These are phyloP conservation scores for Euptelea pleiosperma DNA, from an alignment of 164 flowering plant genomes.

Conservation along the genomic window DNA sequence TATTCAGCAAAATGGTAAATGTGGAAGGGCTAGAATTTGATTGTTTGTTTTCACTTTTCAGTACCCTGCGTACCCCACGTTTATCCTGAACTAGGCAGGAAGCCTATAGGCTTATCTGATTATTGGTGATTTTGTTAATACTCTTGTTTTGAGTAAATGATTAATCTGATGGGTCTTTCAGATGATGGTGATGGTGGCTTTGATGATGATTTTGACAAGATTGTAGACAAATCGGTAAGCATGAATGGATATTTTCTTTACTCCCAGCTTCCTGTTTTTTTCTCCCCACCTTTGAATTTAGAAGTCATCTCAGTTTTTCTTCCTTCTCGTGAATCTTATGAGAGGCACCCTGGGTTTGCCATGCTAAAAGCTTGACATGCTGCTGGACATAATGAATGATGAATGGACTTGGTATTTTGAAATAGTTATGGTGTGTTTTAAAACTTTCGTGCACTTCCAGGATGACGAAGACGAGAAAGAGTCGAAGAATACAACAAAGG, in stretches of 20 bases:
- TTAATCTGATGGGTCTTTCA: slow-evolving; percentile 26
- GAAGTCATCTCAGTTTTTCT: no score
- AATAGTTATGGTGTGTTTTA: no score
- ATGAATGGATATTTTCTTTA: neutral
- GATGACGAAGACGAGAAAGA: slow-evolving; percentile 18
- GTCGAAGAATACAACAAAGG: neutral
- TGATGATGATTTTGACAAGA: slow-evolving; percentile 90
- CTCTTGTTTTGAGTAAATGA: neutral
- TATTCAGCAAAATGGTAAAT: no score
- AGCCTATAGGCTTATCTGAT: neutral
- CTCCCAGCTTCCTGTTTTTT: neutral
- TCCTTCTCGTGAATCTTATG: no score
- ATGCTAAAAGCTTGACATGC: no score
- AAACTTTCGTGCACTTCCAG: slow-evolving; percentile 5
- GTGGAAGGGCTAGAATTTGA: no score
- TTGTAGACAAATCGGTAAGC: slow-evolving; percentile 83
- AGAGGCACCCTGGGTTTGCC: no score
- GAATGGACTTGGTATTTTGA: no score
- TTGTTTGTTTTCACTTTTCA: no score
- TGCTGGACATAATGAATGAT: no score
- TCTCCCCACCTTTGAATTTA: neutral
- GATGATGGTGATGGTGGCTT: slow-evolving; percentile 55
- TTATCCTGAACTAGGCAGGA: neutral
- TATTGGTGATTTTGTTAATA: neutral
- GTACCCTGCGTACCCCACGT: no score